Conservation (phyloP, 192 early-diverging fungal species). For the Backusella tuberculispora region DNA sequence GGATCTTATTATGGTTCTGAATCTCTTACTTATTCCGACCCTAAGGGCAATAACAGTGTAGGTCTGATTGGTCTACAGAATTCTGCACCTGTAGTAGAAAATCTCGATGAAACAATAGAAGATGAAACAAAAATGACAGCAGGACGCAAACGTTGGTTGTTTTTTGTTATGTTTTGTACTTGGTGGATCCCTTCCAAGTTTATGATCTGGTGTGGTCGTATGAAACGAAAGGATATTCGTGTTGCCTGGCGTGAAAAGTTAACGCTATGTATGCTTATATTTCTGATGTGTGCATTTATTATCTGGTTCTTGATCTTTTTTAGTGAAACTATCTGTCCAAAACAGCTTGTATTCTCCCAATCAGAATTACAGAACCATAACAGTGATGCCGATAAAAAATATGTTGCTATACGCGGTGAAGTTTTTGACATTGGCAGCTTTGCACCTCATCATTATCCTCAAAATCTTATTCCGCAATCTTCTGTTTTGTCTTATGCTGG, state of each 20-base stretch:
- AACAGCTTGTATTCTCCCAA: slow-evolving; percentile 59
- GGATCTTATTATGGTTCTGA: slow-evolving; percentile 29
- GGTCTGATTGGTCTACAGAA: slow-evolving; percentile 14
- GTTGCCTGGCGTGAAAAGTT: slow-evolving; percentile 98
- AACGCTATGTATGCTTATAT: slow-evolving; percentile 82
- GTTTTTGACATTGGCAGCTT: slow-evolving; percentile 74
- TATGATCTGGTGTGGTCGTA: slow-evolving; percentile 64
- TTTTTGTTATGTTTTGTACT: slow-evolving; percentile 82
- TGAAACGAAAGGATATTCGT: slow-evolving; percentile 90
- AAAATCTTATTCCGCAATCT: slow-evolving; percentile 53
- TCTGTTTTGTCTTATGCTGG: slow-evolving; percentile 60
- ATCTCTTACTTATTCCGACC: slow-evolving; percentile 2
- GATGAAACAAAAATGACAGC: slow-evolving; percentile 52
- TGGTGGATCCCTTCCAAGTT: slow-evolving; percentile 80
- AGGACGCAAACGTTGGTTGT: slow-evolving; percentile 67
- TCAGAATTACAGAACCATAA: slow-evolving; percentile 64
- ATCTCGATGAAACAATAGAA: slow-evolving; percentile 50
- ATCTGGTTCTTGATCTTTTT: slow-evolving; percentile 92
- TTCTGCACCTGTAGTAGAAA: slow-evolving; percentile 44
- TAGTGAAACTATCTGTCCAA: slow-evolving; percentile 83
- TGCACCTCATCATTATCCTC: slow-evolving; percentile 53
- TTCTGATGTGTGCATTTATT: slow-evolving; percentile 74
- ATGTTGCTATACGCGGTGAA: slow-evolving; percentile 64
- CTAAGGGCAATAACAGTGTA: slow-evolving; percentile 24
- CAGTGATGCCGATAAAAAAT: slow-evolving; percentile 60